Percentiles rank a stretch among this genome's conserved stretches.
Conservation (phyloP, 1,284 basidiomycete species). For the Sporisorium reilianum region DNA sequence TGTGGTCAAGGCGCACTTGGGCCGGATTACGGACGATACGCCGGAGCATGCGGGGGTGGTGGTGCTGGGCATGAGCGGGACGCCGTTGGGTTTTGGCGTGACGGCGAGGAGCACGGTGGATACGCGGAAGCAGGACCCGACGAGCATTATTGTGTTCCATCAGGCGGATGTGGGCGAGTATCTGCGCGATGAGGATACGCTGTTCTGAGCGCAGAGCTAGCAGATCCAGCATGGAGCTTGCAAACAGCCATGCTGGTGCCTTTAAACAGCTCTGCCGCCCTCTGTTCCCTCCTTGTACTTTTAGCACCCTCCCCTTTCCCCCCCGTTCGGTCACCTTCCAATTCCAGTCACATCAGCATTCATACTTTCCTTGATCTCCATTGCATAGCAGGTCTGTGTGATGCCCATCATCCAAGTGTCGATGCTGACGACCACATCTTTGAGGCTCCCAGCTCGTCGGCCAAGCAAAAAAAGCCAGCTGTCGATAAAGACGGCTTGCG, state of each 20-base stretch:
- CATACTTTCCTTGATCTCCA: too few relatives aligned
- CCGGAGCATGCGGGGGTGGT: slow-evolving; percentile 99
- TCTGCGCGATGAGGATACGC: slow-evolving; percentile 64
- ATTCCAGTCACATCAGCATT: neutral
- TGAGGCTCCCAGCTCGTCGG: neutral
- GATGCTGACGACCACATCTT: too few relatives aligned
- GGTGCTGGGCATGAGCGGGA: slow-evolving; percentile 93
- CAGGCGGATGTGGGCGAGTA: slow-evolving; percentile 77
- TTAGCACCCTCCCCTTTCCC: slow-evolving; percentile 13
- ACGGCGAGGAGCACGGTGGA: slow-evolving; percentile 95
- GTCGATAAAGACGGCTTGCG: too few relatives aligned
- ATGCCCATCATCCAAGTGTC: too few relatives aligned
- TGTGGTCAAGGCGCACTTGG: slow-evolving; percentile 96
- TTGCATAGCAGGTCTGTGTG: neutral
- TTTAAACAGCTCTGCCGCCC: too few relatives aligned
- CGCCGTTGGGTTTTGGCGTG: slow-evolving; percentile 88
- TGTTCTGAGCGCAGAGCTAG: slow-evolving; percentile 40
- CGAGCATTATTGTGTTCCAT: slow-evolving; percentile 97
- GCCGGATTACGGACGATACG: slow-evolving; percentile 98
- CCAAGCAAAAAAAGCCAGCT: neutral
- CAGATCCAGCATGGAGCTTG: too few relatives aligned
- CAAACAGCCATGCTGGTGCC: neutral
- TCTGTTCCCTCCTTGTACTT: slow-evolving; percentile 26
- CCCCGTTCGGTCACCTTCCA: neutral
- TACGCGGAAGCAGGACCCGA: slow-evolving; percentile 97